Base-by-base conservation (phyloP, 257 asterid genomes). In the Fraxinus quadrangulata region DNA sequence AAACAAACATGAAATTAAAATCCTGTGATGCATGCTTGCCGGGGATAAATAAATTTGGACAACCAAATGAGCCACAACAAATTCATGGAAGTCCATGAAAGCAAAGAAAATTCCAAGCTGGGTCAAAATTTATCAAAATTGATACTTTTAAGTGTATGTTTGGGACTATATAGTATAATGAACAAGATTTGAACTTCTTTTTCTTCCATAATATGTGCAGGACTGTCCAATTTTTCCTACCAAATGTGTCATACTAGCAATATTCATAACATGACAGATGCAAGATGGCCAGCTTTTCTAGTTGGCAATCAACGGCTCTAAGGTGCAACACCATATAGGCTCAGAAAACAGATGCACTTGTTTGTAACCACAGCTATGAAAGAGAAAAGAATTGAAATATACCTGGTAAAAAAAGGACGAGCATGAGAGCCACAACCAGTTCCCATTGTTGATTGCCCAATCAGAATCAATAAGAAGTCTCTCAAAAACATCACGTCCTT, bases 321-420 rank as follows among this genome's bases (percentile, higher is more conserved):
- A 28, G 71, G 75, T 45, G 59, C 51, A 71, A 24, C 63, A 26
- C 68, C 74, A 72, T 54, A 21, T 54, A 30, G 26, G 70, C 71
- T 79, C 4, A 75, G 76, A 82, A 26, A 4, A 34, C 3, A 69
- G 49, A 24, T 56, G 24, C 26, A 69, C 1, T 73, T 72, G 54
- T 71, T 66, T 6, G 47, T 63, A 74, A 79, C 21, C 63, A 73
- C 39, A 74, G 56, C 40, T 14, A 61, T 26, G 71, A 79, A 65
- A 77, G 33, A 5, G 59, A 69, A 67, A 31, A 68, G 5, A 16
- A 31, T 26, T 84, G 73, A 23, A 21, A 2, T 42, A 51, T 28
- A 93, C 99, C 98, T 95, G 98, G 91, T 95, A 91, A 75, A 93
- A 95, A 88, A 95, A 93, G 63, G 99, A 93, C 47, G 99, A 93